phyloP scores from a whole-genome alignment of 129 eudicot species.

The Pulicaria dysenterica region DNA sequence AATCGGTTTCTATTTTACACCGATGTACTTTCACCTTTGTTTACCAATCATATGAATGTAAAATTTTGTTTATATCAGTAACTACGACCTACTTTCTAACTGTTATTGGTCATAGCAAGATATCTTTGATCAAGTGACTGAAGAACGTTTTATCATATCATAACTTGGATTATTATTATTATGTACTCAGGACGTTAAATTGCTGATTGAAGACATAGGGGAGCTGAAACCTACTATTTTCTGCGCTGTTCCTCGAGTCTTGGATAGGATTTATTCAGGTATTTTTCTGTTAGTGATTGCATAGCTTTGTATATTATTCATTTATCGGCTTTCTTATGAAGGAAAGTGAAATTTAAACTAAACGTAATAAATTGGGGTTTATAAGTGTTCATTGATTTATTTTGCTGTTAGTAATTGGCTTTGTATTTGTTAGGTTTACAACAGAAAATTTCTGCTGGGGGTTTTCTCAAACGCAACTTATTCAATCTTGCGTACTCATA shows the following conservation, averaged over 20 bases:
- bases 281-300: not conserved
- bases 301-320: not conserved
- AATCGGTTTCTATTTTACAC: not conserved
- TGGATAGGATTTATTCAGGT: constrained; percentile 91
- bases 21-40: too few relatives aligned
- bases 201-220: constrained; percentile 80
- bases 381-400: not conserved
- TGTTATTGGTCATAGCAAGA: not conserved
- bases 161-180: constrained; percentile 17
- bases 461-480: constrained; percentile 58
- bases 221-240: constrained; percentile 92
- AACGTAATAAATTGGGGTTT: not conserved
- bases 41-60: too few relatives aligned
- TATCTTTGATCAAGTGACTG: not conserved
- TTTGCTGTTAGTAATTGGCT: constrained; percentile 15
- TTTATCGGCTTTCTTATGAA: not conserved
- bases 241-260: constrained; percentile 97
- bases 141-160: not conserved
- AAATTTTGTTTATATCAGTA: too few relatives aligned
- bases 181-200: constrained; percentile 72
- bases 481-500: constrained; percentile 69
- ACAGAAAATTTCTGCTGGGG: constrained; percentile 77
- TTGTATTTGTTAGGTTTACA: constrained; percentile 57
- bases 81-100: too few relatives aligned
- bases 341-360: not conserved